A percentile compares a stretch with the other conserved stretches of the same genome.
phyloP scores from a whole-genome alignment of 2,329 filamentous ascomycete species.

The Penicillium sp. region DNA sequence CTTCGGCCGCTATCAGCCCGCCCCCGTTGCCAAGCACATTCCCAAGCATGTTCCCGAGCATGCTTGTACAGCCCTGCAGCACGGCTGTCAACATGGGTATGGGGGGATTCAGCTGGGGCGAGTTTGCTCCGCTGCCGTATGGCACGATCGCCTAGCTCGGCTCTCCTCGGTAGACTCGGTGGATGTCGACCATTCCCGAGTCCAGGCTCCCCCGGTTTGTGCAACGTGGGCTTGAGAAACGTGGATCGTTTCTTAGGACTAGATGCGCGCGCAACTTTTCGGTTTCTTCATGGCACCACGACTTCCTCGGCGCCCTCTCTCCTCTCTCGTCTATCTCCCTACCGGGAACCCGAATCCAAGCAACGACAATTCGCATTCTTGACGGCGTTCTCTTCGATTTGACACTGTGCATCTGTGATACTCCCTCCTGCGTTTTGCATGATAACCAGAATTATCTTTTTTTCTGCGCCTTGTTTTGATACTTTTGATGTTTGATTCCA shows the following conservation, averaged over 20 bases:
- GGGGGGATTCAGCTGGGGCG: slow-evolving; percentile 70
- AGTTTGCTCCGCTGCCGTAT: slow-evolving; percentile 66
- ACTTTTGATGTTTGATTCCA: slow-evolving; percentile 42
- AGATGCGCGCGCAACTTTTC: not conserved
- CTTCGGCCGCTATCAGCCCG: slow-evolving; percentile 69
- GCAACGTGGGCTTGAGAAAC: slow-evolving; percentile 1
- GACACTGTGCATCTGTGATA: slow-evolving; percentile 46
- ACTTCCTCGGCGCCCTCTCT: not conserved
- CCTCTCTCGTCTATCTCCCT: not conserved
- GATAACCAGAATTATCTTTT: slow-evolving; percentile 26
- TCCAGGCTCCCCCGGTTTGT: slow-evolving; percentile 3
- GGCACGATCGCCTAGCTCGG: slow-evolving; percentile 68
- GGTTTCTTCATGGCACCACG: not conserved
- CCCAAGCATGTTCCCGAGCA: slow-evolving; percentile 50
- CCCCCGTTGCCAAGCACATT: slow-evolving; percentile 85
- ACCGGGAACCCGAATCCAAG: slow-evolving; percentile 27
- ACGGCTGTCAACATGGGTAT: slow-evolving; percentile 75
- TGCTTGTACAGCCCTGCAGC: slow-evolving; percentile 79
- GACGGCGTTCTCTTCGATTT: slow-evolving; percentile 52
- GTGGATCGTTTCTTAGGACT: slow-evolving; percentile 19
- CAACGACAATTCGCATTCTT: slow-evolving; percentile 38
- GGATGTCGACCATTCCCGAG: slow-evolving; percentile 24
- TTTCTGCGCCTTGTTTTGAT: slow-evolving; percentile 36
- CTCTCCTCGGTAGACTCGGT: slow-evolving; percentile 33
- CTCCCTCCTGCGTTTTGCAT: slow-evolving; percentile 41